phyloP scores from a whole-genome alignment of 495 filamentous ascomycete genomes.

The Aspergillus taichungensis region DNA sequence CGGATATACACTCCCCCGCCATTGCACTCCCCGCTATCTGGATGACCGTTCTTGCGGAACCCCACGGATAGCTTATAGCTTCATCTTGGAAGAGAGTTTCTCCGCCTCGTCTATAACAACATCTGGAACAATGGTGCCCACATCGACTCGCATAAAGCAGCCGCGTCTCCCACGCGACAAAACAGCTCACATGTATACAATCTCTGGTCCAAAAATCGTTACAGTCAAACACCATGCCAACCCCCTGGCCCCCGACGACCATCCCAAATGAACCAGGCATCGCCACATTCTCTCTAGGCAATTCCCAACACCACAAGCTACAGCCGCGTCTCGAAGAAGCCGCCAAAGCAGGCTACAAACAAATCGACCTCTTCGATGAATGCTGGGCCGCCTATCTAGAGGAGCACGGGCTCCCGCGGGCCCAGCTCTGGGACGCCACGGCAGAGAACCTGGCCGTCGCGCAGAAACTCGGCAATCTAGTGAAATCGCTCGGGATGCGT shows the following conservation, averaged over 20 bases:
- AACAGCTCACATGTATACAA: too few species aligned
- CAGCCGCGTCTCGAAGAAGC: constrained; percentile 21
- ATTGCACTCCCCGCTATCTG: too few species aligned
- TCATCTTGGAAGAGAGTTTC: too few species aligned
- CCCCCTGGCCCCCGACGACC: constrained; percentile 8
- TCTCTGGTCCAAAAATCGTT: too few species aligned
- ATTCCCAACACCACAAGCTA: constrained; percentile 19
- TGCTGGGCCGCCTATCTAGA: constrained; percentile 29
- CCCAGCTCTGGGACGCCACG: constrained; percentile 22
- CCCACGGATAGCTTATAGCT: too few species aligned
- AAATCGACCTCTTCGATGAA: constrained; percentile 31
- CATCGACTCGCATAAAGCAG: too few species aligned
- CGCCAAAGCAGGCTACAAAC: constrained; percentile 21
- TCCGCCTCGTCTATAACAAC: too few species aligned
- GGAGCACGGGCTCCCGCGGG: constrained; percentile 16
- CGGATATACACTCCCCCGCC: too few species aligned
- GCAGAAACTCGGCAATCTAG: constrained; percentile 18
- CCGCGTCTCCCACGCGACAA: too few species aligned
- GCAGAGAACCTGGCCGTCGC: constrained; percentile 19
- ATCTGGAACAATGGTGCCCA: too few species aligned
- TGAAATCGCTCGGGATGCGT: constrained; percentile 21
- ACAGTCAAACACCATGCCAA: constrained; percentile 4
- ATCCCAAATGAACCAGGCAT: constrained; percentile 17
- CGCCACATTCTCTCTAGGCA: constrained; percentile 26
- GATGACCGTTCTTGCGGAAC: too few species aligned